Evolutionary conservation across 2,329 filamentous ascomycete species (phyloP), one percentile per base, ranked within the genome.

Genomic region (Diplodia intermedia): DNA sequence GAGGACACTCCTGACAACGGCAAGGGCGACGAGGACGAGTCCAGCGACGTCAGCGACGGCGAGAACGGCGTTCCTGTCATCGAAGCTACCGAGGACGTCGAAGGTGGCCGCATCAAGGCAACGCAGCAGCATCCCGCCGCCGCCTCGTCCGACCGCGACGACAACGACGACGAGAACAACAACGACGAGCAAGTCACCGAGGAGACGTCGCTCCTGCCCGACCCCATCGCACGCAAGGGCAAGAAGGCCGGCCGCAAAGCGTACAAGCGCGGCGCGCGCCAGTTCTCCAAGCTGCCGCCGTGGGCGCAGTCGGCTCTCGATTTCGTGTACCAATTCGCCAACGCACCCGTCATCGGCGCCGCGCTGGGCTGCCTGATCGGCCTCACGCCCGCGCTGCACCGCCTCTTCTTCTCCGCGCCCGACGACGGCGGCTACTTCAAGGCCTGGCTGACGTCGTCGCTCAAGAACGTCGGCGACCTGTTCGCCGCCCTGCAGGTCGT

Each of bases 401-500:
- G 77, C 3, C 83, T 86, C 2, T 91, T 91, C 76, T 91, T 91
- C 79, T 82, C 78, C 62, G 77, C 82, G 14, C 82, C 82, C 9
- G 75, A 85, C 8, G 79, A 89, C 5, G 89, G 89, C 6, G 88
- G 89, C 1, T 86, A 89, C 67, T 85, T 91, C 72, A 88, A 86
- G 23, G 88, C 88, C 0, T 91, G 88, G 89, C 78, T 91, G 49
- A 90, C 88, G 0, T 82, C 83, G 0, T 85, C 86, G 0, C 77
- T 91, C 23, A 83, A 86, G 71, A 90, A 88, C 67, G 82, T 90
- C 26, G 89, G 89, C 3, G 81, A 83, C 0, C 80, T 91, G 0
- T 91, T 91, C 73, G 87, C 89, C 0, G 84, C 86, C 0, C 78
- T 90, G 31, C 89, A 90, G 36, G 86, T 91, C 18, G 84, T 91